Evolutionary conservation across 768 basidiomycete species (phyloP).

Genomic region (Tubosaeta sp.): DNA sequence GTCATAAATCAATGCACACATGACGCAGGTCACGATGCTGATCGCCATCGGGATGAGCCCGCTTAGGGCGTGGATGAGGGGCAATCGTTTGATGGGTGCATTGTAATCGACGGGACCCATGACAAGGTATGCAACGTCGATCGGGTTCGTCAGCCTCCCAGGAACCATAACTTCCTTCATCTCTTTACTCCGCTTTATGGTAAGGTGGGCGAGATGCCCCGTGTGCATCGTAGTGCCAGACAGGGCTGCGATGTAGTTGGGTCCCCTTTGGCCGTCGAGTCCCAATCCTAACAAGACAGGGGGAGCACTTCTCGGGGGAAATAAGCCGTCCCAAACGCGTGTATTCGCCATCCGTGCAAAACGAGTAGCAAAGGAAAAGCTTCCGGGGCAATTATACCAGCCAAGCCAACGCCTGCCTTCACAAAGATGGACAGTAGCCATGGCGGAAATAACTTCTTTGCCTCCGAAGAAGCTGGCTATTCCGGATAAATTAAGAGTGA

Average conservation of each 20-base stretch:
- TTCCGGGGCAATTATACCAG: constrained; percentile 37
- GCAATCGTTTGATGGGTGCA: constrained; percentile 2
- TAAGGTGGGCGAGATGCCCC: constrained; percentile 23
- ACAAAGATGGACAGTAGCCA: constrained; percentile 32
- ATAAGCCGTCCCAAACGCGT: constrained; percentile 25
- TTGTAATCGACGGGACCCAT: constrained; percentile 8
- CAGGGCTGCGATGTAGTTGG: constrained; percentile 23
- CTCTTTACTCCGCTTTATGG: constrained; percentile 12
- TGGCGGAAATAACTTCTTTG: constrained; percentile 33
- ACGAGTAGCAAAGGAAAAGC: constrained; percentile 27
- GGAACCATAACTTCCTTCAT: constrained; percentile 5
- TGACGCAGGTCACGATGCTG: constrained; percentile 17
- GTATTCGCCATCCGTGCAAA: constrained; percentile 28
- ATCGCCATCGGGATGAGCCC: constrained; percentile 21
- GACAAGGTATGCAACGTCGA: constrained; percentile 15
- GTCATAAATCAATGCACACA: constrained; percentile 24
- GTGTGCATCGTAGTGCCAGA: constrained; percentile 22
- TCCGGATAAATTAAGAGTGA: constrained; percentile 26
- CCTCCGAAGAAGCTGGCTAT: constrained; percentile 35
- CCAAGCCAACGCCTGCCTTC: constrained; percentile 32
- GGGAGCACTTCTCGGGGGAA: constrained; percentile 12
- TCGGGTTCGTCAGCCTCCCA: constrained; percentile 20
- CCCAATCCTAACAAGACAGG: constrained; percentile 27
- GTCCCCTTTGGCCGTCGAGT: constrained; percentile 27
- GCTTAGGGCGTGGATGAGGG: constrained; percentile 1